Base-by-base conservation (phyloP, 2,329 filamentous ascomycete genomes). In the Leptodontidium sp. region DNA sequence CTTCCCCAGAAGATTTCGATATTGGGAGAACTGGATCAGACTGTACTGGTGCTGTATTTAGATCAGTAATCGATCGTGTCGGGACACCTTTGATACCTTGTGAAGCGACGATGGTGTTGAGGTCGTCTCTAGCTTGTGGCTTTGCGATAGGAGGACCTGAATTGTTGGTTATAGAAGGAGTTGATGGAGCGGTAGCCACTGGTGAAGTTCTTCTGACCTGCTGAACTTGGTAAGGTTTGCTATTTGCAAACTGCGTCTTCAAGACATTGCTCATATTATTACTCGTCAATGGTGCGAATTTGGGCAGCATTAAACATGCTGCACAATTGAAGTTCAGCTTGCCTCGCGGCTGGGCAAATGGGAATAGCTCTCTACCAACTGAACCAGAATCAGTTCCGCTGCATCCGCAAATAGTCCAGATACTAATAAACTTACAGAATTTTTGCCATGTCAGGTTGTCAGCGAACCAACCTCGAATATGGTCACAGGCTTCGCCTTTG, bases 381-480 rank as follows among this genome's bases (percentile, higher is more conserved):
- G 1, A 12, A 2, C 11, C 9, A 40, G n/a, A 21, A 15, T 47
- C n/a, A 61, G 58, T 32, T n/a, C 9, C 47, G 21, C 3, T 24
- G 47, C 57, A 21, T 29, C 11, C 26, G 11, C n/a, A n/a, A 15
- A 35, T 12, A 21, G n/a, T 21, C 21, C 21, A 21, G n/a, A 11
- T 58, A 7, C 17, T 4, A 6, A n/a, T 45, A 32, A 17, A 53
- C 69, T 57, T 24, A 71, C 66, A 71, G 52, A 71, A 71, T 4
- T 63, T 38, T 21, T 68, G 49, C 71, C 71, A 72, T n/a, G 68
- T 70, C 11, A 66, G 38, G 4, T 43, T 45, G 45, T 72, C 70
- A 4, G 71, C 66, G 1, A 72, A 45, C 59, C 62, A 73, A 14
- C 55, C 38, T 26, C 67, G 57, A 17, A 71, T 55, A 14, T 57